Percentiles rank a stretch among this genome's conserved stretches.
These are phyloP conservation scores for Pouteria glomerata DNA, from an alignment of 148 eudicot species.

Conservation along the genomic window DNA sequence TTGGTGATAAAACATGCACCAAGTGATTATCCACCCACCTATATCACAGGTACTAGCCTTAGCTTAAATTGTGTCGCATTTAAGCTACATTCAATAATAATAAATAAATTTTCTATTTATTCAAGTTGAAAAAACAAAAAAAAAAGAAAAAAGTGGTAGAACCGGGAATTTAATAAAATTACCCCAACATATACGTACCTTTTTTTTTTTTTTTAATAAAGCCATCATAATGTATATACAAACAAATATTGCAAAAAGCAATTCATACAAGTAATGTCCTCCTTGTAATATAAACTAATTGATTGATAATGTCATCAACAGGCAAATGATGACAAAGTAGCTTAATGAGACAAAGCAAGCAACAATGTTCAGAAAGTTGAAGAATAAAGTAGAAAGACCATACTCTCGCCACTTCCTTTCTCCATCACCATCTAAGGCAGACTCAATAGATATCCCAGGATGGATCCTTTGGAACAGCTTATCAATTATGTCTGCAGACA, in stretches of 20 bases:
- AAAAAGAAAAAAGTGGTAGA: background rate
- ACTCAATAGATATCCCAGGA: slow-evolving; percentile 28
- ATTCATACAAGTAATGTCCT: background rate
- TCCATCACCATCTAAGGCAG: slow-evolving; percentile 36
- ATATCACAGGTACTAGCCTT: slow-evolving; percentile 18
- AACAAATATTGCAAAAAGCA: background rate
- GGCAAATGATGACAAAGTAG: background rate
- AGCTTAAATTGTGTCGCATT: background rate
- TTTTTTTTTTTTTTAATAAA: background rate
- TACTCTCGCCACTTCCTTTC: slow-evolving; percentile 90
- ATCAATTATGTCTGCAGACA: slow-evolving; percentile 66
- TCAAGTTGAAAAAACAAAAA: background rate
- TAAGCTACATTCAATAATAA: slow-evolving; percentile 3
- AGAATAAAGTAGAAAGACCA: slow-evolving; percentile 4
- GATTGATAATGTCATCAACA: background rate
- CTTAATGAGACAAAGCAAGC: background rate
- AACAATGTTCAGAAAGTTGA: background rate
- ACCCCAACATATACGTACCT: background rate
- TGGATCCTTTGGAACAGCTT: slow-evolving; percentile 43
- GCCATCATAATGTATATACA: background rate
- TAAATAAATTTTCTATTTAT: background rate
- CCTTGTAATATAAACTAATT: background rate
- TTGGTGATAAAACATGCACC: slow-evolving; percentile 94
- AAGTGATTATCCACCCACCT: slow-evolving; percentile 96
- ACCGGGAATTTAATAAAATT: background rate